These are phyloP conservation scores for Tulasnella sp. DNA, from an alignment of 768 basidiomycete genomes.

Conservation along the genomic window DNA sequence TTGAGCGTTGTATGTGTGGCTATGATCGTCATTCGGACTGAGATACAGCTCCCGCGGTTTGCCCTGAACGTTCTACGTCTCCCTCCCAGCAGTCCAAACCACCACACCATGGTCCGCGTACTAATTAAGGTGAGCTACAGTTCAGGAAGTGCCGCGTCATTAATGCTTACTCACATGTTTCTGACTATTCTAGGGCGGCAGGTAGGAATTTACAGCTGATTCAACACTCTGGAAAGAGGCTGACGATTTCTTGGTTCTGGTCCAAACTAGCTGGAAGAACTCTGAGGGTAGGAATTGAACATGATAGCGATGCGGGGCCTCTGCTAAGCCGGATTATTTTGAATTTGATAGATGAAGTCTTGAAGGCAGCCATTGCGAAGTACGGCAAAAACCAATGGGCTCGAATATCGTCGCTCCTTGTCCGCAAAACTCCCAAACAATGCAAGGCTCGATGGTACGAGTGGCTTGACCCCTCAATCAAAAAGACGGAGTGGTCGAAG, in stretches of 20 bases:
- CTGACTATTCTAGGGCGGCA: constrained; percentile 62
- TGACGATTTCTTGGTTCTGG: constrained; percentile 5
- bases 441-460: constrained; percentile 99
- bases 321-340: constrained; percentile 29
- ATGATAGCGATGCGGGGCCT: neutral
- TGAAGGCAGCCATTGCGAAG: constrained; percentile 98
- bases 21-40: constrained; percentile 7
- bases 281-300: constrained; percentile 50
- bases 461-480: constrained; percentile 98
- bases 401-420: constrained; percentile 38
- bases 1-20: constrained; percentile 4
- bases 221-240: neutral
- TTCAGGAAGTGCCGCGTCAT: neutral
- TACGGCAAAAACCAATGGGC: constrained; percentile 96
- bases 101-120: constrained; percentile 67
- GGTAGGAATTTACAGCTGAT: neutral
- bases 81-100: constrained; percentile 13
- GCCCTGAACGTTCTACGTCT: constrained; percentile 13
- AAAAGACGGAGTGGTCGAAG: constrained; percentile 99
- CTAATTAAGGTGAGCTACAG: constrained; percentile 83
- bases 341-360: constrained; percentile 70
- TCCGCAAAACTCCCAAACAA: constrained; percentile 98
- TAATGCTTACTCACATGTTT: neutral
- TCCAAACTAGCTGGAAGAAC: constrained; percentile 54
- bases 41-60: neutral